phyloP scores from a whole-genome alignment of 768 basidiomycete genomes.

The Mycena venus region DNA sequence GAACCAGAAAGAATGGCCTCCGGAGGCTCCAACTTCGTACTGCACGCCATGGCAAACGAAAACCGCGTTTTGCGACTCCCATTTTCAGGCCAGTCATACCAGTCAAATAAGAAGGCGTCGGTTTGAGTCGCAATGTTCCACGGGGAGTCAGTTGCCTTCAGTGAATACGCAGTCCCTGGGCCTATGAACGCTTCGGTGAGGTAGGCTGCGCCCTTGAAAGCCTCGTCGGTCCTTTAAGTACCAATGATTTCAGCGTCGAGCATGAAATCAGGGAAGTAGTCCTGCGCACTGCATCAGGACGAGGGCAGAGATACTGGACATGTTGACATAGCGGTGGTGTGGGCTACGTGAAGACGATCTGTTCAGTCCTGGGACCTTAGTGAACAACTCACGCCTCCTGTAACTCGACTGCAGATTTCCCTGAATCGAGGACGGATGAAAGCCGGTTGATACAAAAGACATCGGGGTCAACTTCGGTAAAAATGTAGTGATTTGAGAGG shows the following conservation, averaged over 20 bases:
- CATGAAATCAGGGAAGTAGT: background rate
- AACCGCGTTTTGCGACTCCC: background rate
- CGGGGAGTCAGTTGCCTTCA: conserved; percentile 17
- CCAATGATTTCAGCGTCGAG: background rate
- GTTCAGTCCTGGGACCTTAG: background rate
- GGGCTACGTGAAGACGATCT: conserved; percentile 21
- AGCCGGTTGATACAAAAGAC: no score
- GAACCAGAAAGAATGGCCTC: background rate
- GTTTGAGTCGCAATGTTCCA: conserved; percentile 31
- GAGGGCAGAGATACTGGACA: conserved; percentile 14
- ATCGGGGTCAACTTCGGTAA: conserved; percentile 50
- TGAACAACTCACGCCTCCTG: background rate
- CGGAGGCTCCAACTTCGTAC: conserved; percentile 16
- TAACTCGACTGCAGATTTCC: conserved; percentile 43
- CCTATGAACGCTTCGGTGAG: conserved; percentile 8
- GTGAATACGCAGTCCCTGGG: background rate
- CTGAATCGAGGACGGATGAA: conserved; percentile 43
- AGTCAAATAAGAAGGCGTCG: conserved; percentile 24
- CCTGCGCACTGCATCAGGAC: conserved; percentile 8
- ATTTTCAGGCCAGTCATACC: conserved; percentile 32
- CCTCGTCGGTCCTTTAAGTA: conserved; percentile 25
- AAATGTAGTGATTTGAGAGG: conserved; percentile 51
- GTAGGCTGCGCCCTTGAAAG: conserved; percentile 24
- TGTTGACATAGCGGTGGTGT: conserved; percentile 11
- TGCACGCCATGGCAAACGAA: conserved; percentile 19